These are phyloP conservation scores for Termitomyces titanicus DNA, from an alignment of 768 basidiomycete species.

Conservation along the genomic window DNA sequence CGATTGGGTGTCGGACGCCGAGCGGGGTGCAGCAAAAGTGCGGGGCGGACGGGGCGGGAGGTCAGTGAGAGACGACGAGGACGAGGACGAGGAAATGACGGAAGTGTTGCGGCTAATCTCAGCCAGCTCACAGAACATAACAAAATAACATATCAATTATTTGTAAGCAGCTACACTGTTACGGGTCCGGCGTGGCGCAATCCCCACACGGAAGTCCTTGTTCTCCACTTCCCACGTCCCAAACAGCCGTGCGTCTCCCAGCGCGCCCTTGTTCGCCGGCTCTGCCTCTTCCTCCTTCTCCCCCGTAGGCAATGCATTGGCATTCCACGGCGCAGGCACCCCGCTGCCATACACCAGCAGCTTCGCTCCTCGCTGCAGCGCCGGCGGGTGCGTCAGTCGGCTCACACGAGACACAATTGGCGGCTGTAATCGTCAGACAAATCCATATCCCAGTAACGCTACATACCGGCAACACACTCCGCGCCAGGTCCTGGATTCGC, in stretches of 20 bases:
- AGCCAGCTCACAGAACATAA: slow-evolving; percentile 33
- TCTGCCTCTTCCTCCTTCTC: slow-evolving; percentile 22
- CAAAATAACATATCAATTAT: not conserved
- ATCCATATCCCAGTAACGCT: not conserved
- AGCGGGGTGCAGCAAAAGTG: slow-evolving; percentile 64
- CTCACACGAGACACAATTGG: slow-evolving; percentile 56
- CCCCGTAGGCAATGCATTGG: slow-evolving; percentile 29
- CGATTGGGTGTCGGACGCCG: slow-evolving; percentile 27
- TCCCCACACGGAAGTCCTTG: slow-evolving; percentile 42
- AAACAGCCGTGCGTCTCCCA: slow-evolving; percentile 51
- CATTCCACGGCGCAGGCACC: slow-evolving; percentile 52
- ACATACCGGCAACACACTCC: slow-evolving; percentile 65
- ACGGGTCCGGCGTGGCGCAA: slow-evolving; percentile 29
- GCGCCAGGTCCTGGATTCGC: slow-evolving; percentile 63
- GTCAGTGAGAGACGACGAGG: slow-evolving; percentile 40
- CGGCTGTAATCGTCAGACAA: slow-evolving; percentile 30
- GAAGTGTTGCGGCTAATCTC: slow-evolving; percentile 75
- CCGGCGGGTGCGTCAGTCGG: slow-evolving; percentile 62
- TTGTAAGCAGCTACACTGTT: not conserved
- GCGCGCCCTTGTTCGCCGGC: slow-evolving; percentile 25
- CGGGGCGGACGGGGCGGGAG: slow-evolving; percentile 54
- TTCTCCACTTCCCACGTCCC: slow-evolving; percentile 57
- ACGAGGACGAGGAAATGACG: slow-evolving; percentile 67
- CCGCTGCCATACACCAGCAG: slow-evolving; percentile 45
- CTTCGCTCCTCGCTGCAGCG: slow-evolving; percentile 50